Evolutionary conservation across 2,329 filamentous ascomycete genomes (phyloP).

Genomic region (Colletotrichum abscissum): DNA sequence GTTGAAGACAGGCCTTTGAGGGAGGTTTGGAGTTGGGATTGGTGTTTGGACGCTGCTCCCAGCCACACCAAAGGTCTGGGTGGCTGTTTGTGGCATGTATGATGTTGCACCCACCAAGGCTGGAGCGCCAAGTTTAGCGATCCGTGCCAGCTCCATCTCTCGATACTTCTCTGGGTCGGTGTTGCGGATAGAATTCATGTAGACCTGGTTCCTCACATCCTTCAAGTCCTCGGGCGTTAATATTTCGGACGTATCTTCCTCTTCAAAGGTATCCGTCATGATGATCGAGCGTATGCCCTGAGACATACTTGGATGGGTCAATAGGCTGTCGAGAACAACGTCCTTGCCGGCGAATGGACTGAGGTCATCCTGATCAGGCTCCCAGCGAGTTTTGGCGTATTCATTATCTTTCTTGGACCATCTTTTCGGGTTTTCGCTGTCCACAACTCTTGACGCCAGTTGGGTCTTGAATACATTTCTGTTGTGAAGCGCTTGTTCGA

Average conservation of each 20-base stretch:
- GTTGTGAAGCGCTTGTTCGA: slow-evolving; percentile 80
- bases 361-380: slow-evolving; percentile 63
- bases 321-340: slow-evolving; percentile 63
- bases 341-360: slow-evolving; percentile 71
- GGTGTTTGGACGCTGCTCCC: neutral
- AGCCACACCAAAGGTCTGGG: neutral
- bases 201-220: slow-evolving; percentile 59
- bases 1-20: neutral
- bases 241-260: slow-evolving; percentile 70
- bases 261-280: slow-evolving; percentile 78
- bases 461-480: slow-evolving; percentile 85
- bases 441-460: slow-evolving; percentile 82
- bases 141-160: slow-evolving; percentile 36
- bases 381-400: slow-evolving; percentile 60
- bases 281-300: slow-evolving; percentile 66
- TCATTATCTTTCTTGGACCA: slow-evolving; percentile 59
- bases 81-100: neutral
- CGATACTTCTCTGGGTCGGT: slow-evolving; percentile 47
- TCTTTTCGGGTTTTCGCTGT: slow-evolving; percentile 82
- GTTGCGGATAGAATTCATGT: slow-evolving; percentile 46
- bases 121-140: neutral
- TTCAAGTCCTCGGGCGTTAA: slow-evolving; percentile 71
- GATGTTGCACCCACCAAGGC: neutral
- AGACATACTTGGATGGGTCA: slow-evolving; percentile 48
- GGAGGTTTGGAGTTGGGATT: neutral